Evolutionary conservation across 164 flowering plant genomes (phyloP), one percentile per base, ranked within the genome.

Genomic region (Chloranthus sessilifolius): DNA sequence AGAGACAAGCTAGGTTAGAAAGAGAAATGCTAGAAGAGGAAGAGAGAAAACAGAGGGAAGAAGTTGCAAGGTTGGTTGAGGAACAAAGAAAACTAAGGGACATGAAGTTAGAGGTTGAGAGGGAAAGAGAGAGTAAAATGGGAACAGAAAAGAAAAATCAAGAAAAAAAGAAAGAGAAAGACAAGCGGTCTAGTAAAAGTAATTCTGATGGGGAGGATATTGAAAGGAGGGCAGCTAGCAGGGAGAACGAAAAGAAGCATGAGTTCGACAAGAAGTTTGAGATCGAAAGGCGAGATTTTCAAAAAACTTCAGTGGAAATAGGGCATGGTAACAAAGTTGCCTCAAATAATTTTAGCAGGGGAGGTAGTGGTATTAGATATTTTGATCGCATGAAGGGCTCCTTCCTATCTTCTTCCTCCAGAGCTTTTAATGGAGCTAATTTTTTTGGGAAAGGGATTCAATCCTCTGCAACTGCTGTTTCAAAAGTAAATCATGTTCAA

Each of bases 21-120:
- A 91, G 68, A 69, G 98, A 91, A 61, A 73, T 79, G 47, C 57
- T 79, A 67, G 98, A 88, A 70, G 92, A 85, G 68, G 98, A 91
- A 70, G 98, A 91, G 51, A 80, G 87, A 57, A 91, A 83, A 64
- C 98, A 88, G 51, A 71, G 95, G 66, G 98, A 91, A 70, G 98
- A 91, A 68, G 96, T 91, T 52, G 95, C 98, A 23, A 75, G 85
- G 63, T 62, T 91, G 61, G 96, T 91, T 30, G 96, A 91, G 69
- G 96, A 91, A 56, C 78, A 81, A 7, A 71, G 98, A 68, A 83
- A 62, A 65, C 55, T 79, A 58, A 77, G 94, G 64, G 94, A 83
- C 64, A 95, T 78, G 60, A 80, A 75, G 50, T 48, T 56, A 58
- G 94, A 73, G 65, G 79, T 79, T 47, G 55, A 37, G 22, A 75